Base-by-base conservation (phyloP, 2,329 filamentous ascomycete species). In the Aspergillus tubingensis region DNA sequence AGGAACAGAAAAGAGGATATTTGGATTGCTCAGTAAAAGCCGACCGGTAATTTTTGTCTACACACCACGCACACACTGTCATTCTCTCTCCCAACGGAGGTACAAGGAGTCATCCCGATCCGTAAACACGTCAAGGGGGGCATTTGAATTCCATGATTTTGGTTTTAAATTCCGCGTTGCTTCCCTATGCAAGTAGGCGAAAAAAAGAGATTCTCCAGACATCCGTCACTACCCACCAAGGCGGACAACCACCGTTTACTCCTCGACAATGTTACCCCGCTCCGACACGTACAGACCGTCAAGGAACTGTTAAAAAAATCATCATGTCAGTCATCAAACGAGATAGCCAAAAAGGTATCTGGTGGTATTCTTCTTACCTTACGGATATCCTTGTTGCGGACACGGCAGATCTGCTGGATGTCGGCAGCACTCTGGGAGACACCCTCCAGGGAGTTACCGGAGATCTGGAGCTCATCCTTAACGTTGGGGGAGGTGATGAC, bases 351-450 rank as follows among this genome's bases (percentile, higher is more conserved):
- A 11, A 11, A 27, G 27, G 5, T 36, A 17, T 19, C 10, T n/a
- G 11, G 21, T 17, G 17, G 8, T 68, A 52, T 17, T 19, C 13
- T 44, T 72, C 82, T 71, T 78, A 92, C 90, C 91, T 97, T 97
- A 86, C 96, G 92, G 86, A 99, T 99, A 96, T 99, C 95, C 92
- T 99, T 99, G 91, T 99, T 99, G 82, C 92, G 89, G 83, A 99
- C 95, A 84, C 88, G 88, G 92, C 95, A 99, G 84, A 95, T 93
- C 85, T 99, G 95, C 87, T 99, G 95, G 81, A 99, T 97, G 82
- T 99, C 95, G 83, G 95, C 95, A 72, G 95, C 95, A 79, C 89
- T 92, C 86, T 99, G 95, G 77, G 95, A 99, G 70, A 99, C 95
- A 79, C 88, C 88, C 87, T 99, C 96, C 74, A 99, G 86, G 66